A percentile compares a stretch with the other conserved stretches of the same genome.
phyloP scores from a whole-genome alignment of 2,329 filamentous ascomycete genomes.

The Fusarium haematococcum region DNA sequence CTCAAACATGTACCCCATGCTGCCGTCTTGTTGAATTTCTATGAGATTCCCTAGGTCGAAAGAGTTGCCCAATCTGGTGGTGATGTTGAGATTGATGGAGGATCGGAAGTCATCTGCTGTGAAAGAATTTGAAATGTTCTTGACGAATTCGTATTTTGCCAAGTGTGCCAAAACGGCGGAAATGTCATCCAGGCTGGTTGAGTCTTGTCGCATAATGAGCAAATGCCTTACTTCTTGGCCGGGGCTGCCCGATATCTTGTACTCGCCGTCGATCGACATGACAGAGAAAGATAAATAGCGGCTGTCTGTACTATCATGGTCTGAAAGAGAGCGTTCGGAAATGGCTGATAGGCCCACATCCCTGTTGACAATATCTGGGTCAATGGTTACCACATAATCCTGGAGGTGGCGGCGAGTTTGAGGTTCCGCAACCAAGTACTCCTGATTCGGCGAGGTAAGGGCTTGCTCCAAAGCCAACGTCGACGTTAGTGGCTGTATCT shows the following conservation, averaged over 20 bases:
- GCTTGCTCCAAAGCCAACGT: background rate
- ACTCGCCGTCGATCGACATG: background rate
- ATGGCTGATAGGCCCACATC: background rate
- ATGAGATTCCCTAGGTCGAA: background rate
- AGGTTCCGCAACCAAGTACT: background rate
- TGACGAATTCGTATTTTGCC: conserved; percentile 5
- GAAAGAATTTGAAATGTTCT: background rate
- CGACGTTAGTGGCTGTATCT: background rate
- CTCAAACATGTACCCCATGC: background rate
- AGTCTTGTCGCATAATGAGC: background rate
- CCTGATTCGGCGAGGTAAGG: background rate
- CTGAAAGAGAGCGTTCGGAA: background rate
- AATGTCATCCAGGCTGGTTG: background rate
- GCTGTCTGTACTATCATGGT: accelerated
- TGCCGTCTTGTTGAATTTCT: background rate
- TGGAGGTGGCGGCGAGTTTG: background rate
- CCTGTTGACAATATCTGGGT: accelerated
- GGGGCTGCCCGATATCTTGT: background rate
- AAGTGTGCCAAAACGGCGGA: conserved; percentile 2
- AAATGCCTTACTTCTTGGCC: background rate
- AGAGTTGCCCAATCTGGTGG: background rate
- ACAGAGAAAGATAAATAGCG: background rate
- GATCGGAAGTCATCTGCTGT: background rate
- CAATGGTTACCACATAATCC: background rate
- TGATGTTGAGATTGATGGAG: background rate